Evolutionary conservation across 78 protist genomes (phyloP).

Genomic region (Dictyostelium capitatum): DNA sequence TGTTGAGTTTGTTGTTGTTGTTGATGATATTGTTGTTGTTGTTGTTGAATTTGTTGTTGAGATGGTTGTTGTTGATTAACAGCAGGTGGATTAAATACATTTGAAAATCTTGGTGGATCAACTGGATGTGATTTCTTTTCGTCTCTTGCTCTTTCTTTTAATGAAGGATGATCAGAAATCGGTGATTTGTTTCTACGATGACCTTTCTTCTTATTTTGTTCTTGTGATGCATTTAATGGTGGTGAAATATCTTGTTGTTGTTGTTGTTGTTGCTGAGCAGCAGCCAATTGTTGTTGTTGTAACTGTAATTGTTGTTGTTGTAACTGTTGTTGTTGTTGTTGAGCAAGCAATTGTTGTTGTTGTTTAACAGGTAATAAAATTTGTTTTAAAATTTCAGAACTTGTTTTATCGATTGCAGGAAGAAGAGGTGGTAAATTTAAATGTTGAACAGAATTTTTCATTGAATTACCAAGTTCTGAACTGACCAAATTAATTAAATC

Average conservation of each 20-base stretch:
- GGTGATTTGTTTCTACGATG: slow-evolving; percentile 71
- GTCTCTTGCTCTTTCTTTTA: slow-evolving; percentile 51
- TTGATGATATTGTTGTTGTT: neutral
- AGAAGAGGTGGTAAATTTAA: slow-evolving; percentile 34
- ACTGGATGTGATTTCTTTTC: slow-evolving; percentile 69
- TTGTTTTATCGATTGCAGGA: slow-evolving; percentile 57
- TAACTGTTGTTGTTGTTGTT: neutral
- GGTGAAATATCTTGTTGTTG: neutral
- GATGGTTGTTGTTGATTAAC: slow-evolving; percentile 15
- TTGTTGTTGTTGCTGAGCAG: too few species aligned
- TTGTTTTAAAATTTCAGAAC: slow-evolving; percentile 53
- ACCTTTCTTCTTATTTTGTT: slow-evolving; percentile 36
- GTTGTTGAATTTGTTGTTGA: neutral
- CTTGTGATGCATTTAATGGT: neutral
- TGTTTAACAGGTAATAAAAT: slow-evolving; percentile 15
- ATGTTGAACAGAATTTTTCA: slow-evolving; percentile 21
- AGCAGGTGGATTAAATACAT: slow-evolving; percentile 36
- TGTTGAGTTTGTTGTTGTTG: slow-evolving; percentile 5
- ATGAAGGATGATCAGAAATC: slow-evolving; percentile 66
- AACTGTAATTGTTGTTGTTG: neutral
- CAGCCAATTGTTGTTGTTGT: neutral
- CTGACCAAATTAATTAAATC: slow-evolving; percentile 34
- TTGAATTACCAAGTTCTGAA: neutral
- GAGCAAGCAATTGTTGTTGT: slow-evolving; percentile 2
- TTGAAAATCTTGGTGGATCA: slow-evolving; percentile 60